A percentile compares a stretch with the other conserved stretches of the same genome.
Conservation (phyloP, 495 filamentous ascomycete genomes). For the Terfezia claveryi region DNA sequence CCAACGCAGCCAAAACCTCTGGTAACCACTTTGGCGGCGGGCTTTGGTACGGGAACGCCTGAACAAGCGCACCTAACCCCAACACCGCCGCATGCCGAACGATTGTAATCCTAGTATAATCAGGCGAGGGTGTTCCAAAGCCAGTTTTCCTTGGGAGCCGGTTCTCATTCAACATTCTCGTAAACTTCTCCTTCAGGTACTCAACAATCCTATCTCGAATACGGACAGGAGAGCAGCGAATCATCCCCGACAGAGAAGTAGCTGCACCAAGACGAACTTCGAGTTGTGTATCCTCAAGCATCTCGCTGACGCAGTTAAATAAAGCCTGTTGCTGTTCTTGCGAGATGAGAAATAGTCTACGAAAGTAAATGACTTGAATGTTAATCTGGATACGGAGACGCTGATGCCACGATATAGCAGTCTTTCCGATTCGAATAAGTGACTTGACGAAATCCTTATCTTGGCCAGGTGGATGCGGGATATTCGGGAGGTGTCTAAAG, state of each 20-base stretch:
- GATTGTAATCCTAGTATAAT: conserved; percentile 58
- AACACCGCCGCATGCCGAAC: conserved; percentile 76
- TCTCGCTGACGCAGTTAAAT: conserved; percentile 74
- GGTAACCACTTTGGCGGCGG: conserved; percentile 89
- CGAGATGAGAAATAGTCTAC: conserved; percentile 83
- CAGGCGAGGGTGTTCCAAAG: conserved; percentile 60
- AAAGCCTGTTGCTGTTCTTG: conserved; percentile 50
- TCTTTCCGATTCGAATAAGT: conserved; percentile 72
- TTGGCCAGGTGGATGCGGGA: conserved; percentile 73
- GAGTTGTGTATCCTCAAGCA: conserved; percentile 79
- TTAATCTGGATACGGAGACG: conserved; percentile 92
- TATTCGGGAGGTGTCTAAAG: conserved; percentile 88
- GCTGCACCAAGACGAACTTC: conserved; percentile 88
- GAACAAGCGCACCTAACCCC: conserved; percentile 72
- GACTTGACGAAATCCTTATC: conserved; percentile 63
- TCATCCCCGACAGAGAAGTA: conserved; percentile 88
- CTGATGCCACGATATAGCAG: conserved; percentile 84
- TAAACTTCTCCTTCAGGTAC: conserved; percentile 58
- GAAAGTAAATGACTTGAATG: conserved; percentile 98
- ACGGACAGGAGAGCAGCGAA: conserved; percentile 74
- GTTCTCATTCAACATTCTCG: conserved; percentile 48
- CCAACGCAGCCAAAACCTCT: conserved; percentile 69
- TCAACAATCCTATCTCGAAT: conserved; percentile 56
- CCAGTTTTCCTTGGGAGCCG: conserved; percentile 61
- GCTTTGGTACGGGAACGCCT: conserved; percentile 91